phyloP scores from a whole-genome alignment of 2,329 filamentous ascomycete species.

The Ceratocystis huliohia region DNA sequence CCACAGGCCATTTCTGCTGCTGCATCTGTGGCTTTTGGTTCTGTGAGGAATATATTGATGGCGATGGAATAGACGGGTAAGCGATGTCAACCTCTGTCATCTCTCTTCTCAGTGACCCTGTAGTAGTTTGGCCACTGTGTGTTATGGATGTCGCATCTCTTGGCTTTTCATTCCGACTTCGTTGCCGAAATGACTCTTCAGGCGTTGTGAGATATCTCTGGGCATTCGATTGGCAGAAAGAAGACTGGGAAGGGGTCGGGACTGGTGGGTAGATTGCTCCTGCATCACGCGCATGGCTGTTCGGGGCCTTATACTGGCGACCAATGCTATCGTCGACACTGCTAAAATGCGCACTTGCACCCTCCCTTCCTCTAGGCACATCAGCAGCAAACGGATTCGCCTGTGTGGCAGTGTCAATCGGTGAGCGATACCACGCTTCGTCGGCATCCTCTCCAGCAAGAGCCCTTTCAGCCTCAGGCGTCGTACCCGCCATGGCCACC shows the following conservation, averaged over 20 bases:
- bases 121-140: not conserved
- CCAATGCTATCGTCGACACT: not conserved
- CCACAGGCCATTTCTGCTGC: not conserved
- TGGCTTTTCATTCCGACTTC: not conserved
- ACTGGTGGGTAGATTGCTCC: conserved; percentile 3
- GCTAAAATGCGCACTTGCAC: not conserved
- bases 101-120: not conserved
- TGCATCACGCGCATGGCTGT: conserved; percentile 3
- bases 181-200: not conserved
- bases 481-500: conserved; percentile 14
- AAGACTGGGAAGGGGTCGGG: not conserved
- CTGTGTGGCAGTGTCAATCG: not conserved
- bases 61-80: conserved; percentile 19
- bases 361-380: not conserved
- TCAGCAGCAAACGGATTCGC: not conserved
- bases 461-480: conserved; percentile 10
- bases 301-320: not conserved
- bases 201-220: too few relatives aligned
- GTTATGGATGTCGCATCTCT: not conserved
- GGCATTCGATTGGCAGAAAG: not conserved
- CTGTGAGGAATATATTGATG: conserved; percentile 17
- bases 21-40: not conserved
- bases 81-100: conserved; percentile 12
- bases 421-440: conserved; percentile 19
- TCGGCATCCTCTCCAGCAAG: conserved; percentile 7